Evolutionary conservation across 495 filamentous ascomycete genomes (phyloP).

Genomic region (Choiromyces venosus): DNA sequence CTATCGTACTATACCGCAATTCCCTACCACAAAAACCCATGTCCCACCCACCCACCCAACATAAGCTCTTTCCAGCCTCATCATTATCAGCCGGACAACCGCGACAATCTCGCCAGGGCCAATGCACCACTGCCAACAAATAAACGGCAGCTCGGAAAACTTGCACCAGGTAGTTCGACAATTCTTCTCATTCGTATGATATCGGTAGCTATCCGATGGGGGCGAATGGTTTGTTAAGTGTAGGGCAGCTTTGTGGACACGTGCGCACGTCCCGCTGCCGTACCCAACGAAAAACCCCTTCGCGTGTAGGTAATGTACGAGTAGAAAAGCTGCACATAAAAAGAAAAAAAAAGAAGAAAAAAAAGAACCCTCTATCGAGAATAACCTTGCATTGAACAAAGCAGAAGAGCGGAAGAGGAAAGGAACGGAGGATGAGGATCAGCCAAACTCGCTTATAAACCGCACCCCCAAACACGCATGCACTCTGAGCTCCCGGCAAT

Average conservation of each 20-base stretch:
- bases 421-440: not conserved
- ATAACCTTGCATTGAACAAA: not conserved
- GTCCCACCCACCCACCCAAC: not conserved
- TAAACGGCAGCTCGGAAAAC: too few species aligned
- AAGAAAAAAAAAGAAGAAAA: too few species aligned
- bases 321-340: not conserved
- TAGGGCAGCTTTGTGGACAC: not conserved
- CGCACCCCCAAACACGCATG: not conserved
- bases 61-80: not conserved
- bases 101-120: not conserved
- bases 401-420: not conserved
- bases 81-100: not conserved
- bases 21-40: not conserved
- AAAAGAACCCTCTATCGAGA: too few species aligned
- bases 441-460: not conserved
- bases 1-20: too few species aligned
- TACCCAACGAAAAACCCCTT: not conserved
- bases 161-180: not conserved
- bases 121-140: not conserved
- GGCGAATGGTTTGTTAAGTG: not conserved
- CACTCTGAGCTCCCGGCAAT: not conserved
- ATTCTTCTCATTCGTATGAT: too few species aligned
- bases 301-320: not conserved
- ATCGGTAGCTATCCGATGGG: not conserved
- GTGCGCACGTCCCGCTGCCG: not conserved